Evolutionary conservation across 2,329 filamentous ascomycete genomes (phyloP).

Genomic region (Cladosporium phlei): DNA sequence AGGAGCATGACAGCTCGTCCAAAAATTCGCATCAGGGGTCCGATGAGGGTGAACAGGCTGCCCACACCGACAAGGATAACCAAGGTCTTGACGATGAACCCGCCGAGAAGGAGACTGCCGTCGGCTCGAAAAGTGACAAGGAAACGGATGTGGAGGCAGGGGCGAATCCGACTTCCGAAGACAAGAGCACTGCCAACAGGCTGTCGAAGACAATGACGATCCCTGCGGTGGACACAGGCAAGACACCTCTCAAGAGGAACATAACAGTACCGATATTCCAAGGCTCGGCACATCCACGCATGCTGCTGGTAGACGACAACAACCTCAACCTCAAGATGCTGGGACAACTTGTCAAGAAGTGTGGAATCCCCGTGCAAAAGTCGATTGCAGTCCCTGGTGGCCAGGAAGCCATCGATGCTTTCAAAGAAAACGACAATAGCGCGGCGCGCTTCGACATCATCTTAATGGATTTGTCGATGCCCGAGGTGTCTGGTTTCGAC

Average conservation of each 20-base stretch:
- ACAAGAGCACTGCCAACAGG: background rate
- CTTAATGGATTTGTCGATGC: constrained; percentile 13
- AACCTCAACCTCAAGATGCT: constrained; percentile 9
- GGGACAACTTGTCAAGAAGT: constrained; percentile 1
- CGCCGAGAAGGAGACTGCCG: background rate
- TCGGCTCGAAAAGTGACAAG: background rate
- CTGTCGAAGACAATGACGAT: background rate
- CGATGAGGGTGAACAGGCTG: background rate
- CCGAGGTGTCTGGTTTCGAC: constrained; percentile 5
- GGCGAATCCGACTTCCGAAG: background rate
- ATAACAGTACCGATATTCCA: background rate
- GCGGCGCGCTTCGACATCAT: constrained; percentile 4
- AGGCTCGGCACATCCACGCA: background rate
- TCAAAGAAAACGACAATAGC: background rate
- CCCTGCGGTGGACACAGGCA: background rate
- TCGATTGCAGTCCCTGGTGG: background rate
- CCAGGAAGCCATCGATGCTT: background rate
- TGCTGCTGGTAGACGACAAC: constrained; percentile 11
- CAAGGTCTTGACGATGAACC: background rate
- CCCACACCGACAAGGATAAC: background rate
- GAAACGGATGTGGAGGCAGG: background rate
- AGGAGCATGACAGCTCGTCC: background rate
- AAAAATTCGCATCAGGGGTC: background rate
- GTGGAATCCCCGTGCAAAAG: background rate
- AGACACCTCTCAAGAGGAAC: background rate